These are phyloP conservation scores for Pleurotus tuoliensis DNA, from an alignment of 768 basidiomycete species.

Conservation along the genomic window DNA sequence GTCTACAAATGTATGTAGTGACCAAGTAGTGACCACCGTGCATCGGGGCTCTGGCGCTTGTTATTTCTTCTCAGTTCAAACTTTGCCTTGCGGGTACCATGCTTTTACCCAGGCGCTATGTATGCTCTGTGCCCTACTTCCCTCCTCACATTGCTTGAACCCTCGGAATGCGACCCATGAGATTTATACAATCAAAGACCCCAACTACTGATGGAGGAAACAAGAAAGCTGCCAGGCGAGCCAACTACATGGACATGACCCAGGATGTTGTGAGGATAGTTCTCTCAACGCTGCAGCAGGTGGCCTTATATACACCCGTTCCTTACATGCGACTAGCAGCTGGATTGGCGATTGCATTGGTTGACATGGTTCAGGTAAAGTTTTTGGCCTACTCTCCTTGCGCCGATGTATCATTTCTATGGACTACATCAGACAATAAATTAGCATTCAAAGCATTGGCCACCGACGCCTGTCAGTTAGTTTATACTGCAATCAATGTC, in stretches of 20 bases:
- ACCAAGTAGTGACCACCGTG: no score
- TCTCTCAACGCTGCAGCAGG: slow-evolving; percentile 17
- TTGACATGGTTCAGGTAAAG: slow-evolving; percentile 16
- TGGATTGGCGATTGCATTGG: slow-evolving; percentile 13
- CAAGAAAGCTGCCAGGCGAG: no score
- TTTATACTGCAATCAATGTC: slow-evolving; percentile 16
- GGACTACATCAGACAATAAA: slow-evolving; percentile 14
- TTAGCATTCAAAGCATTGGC: slow-evolving; percentile 18
- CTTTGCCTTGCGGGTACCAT: slow-evolving; percentile 10
- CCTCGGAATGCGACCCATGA: slow-evolving; percentile 8
- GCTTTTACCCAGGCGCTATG: slow-evolving; percentile 14
- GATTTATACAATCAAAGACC: no score
- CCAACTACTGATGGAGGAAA: no score
- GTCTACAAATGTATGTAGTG: no score
- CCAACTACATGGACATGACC: neutral
- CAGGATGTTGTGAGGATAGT: slow-evolving; percentile 17
- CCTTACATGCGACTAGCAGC: slow-evolving; percentile 21
- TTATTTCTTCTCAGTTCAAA: no score
- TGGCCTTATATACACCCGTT: slow-evolving; percentile 15
- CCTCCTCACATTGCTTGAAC: slow-evolving; percentile 18
- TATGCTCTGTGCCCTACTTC: slow-evolving; percentile 15
- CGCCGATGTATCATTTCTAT: no score
- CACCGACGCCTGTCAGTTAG: slow-evolving; percentile 19
- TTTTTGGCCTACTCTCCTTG: neutral
- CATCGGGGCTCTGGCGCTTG: slow-evolving; percentile 11